Base-by-base conservation (phyloP, 2,329 filamentous ascomycete genomes). In the Neonectria magnoliae region DNA sequence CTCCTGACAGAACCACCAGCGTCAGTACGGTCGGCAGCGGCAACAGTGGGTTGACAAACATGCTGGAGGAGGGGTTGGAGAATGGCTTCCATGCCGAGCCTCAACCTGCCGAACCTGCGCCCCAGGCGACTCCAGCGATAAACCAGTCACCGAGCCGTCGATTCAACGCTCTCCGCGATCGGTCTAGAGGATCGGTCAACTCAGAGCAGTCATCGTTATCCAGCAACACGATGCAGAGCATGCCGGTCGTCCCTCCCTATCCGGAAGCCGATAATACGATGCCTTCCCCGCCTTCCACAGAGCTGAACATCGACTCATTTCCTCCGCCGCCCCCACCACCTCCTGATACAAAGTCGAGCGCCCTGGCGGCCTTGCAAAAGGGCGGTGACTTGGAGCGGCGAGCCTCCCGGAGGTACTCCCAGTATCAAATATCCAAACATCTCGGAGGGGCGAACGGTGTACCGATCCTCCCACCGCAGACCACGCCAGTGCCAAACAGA, bases 341-440 rank as follows among this genome's bases (percentile, higher is more conserved):
- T 1, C 79, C 79, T 3, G 92, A 93, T 57, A 92, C 92, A 73
- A 90, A 94, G 72, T 92, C 96, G 73, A 97, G 97, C 82, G 96
- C 96, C 5, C 83, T 99, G 57, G 93, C 93, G 53, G 94, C 94
- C 55, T 80, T 99, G 69, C 96, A 98, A 79, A 89, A 94, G 78
- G 94, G 94, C 36, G 95, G 95, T 20, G 94, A 98, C 70, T 82
- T 99, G 54, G 96, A 99, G 80, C 88, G 96, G 76, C 88, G 96
- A 76, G 96, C 96, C 1, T 99, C 96, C 14, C 87, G 95, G 71
- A 87, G 96, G 74, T 99, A 98, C 77, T 98, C 96, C 2, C 92
- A 94, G 57, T 99, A 98, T 77, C 96, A 99, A 76, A 97, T 99
- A 71, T 93, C 93, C 50, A 98, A 98, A 76, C 94, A 97, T 73